These are phyloP conservation scores for Pseudozyma sp. DNA, from an alignment of 1,284 basidiomycete genomes.

Conservation along the genomic window DNA sequence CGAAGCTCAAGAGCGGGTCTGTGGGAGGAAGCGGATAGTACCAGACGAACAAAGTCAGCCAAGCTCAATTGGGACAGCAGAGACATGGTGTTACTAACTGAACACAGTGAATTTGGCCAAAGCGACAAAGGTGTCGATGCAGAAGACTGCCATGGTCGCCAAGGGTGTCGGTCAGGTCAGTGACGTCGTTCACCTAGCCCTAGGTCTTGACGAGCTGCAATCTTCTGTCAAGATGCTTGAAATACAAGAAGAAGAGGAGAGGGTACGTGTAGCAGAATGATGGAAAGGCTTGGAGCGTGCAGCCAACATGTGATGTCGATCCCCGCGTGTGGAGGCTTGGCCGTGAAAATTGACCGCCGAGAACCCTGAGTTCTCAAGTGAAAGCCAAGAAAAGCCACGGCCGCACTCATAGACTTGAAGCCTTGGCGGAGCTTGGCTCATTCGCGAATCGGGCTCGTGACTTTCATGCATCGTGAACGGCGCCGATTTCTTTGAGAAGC, in stretches of 20 bases:
- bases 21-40: not conserved
- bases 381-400: conserved; percentile 8
- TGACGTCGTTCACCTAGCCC: conserved; percentile 1
- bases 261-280: not conserved
- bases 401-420: not conserved
- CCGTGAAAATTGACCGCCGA: not conserved
- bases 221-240: not conserved
- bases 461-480: too few relatives aligned
- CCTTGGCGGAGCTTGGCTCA: not conserved
- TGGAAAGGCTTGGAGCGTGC: not conserved
- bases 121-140: conserved; percentile 28
- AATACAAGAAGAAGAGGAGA: not conserved
- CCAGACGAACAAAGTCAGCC: too few relatives aligned
- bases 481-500: too few relatives aligned
- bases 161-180: not conserved
- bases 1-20: conserved; percentile 38
- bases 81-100: conserved; percentile 10
- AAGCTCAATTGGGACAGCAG: not conserved
- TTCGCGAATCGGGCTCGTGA: too few relatives aligned
- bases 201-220: not conserved
- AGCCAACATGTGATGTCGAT: not conserved
- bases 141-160: conserved; percentile 20
- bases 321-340: conserved; percentile 2
- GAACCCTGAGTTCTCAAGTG: too few relatives aligned
- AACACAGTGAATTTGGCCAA: conserved; percentile 26